Evolutionary conservation across 495 filamentous ascomycete species (phyloP), one percentile per base, ranked within the genome.

Genomic region (Umbilicaria muhlenbergii): DNA sequence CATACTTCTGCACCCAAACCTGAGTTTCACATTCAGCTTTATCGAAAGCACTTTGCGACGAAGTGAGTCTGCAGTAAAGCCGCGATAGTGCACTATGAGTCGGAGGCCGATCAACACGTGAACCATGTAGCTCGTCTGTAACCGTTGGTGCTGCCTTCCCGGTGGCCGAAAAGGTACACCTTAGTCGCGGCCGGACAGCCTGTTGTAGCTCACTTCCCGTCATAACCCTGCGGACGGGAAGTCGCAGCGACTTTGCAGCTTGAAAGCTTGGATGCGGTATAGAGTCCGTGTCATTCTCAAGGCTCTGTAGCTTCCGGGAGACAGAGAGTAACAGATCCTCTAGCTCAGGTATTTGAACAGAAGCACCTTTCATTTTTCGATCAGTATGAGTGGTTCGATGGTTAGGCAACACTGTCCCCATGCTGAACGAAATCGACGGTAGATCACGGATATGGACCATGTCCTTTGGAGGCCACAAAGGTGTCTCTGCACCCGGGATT

Each of bases 1-100:
- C 76, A 65, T 95, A 94, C 51, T 99, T 99, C 24, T 87, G 78
- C 2, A 64, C 52, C 92, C 92, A 99, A 34, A 76, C 61, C 19
- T 68, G 64, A 0, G 63, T 68, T 51, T 96, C 91, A 50, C 79
- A 93, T 34, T 73, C 65, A 14, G 74, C 79, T 48, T 58, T 73
- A 60, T 99, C 92, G 53, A 91, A 95, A 13, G 91, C 77, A 1
- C 78, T 85, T 13, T 85, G 65, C 0, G 72, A 68, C 2, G 59
- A 65, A 14, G 61, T 55, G 16, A 96, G 69, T 5, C 64, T 68
- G 2, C 68, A 52, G 44, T 79, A 81, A 2, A 86, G 63, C 11
- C 68, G 71, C 0, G 57, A 41, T n/a, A 89, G 61, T 12, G 75
- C 74, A 0, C 74, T 68, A 53, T 84, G 80, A 28, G 39, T 38